Base-by-base conservation (phyloP, 2,329 filamentous ascomycete species). In the Calonectria hongkongensis region DNA sequence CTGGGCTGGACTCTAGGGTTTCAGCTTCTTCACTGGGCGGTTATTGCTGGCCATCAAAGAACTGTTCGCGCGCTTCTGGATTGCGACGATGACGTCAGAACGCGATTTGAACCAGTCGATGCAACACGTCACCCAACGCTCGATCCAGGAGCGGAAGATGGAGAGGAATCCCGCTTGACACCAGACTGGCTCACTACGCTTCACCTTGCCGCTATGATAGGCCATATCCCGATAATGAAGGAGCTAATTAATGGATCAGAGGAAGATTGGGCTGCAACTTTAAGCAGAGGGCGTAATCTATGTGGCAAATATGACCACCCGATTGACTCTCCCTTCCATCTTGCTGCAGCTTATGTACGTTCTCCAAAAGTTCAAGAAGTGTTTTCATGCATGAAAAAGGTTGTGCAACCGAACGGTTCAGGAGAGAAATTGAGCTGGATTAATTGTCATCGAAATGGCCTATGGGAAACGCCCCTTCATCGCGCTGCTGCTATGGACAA, bases 401-500 rank as follows among this genome's bases (percentile, higher is more conserved):
- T 33, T 41, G 41, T n/a, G 15, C 51, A 56, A 36, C 27, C 51
- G 2, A 43, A 43, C 8, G 18, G 15, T 10, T 18, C 15, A 6
- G 41, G 41, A n/a, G 41, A 36, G 16, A 36, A 16, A n/a, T 36
- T 18, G 54, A 25, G 39, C 18, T 60, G 30, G 54, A 33, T 21
- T 21, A 60, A 60, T 60, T 33, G 30, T 16, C 30, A 21, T 21
- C 54, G 54, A 33, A 60, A 60, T 60, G 54, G 33, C 39, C 4
- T 60, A 13, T 33, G 33, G 6, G 54, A 60, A 15, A 60, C 54
- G 2, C 54, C 54, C n/a, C 54, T 60, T 41, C 54, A 60, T 30
- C 28, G 54, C 25, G 54, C 54, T 2, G 54, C 54, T 13, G 54
- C 54, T 6, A 60, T 60, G 54, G 21, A 60, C 54, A 60, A 60